These are phyloP conservation scores for Primulina eburnea DNA, from an alignment of 257 asterid genomes.

Conservation along the genomic window DNA sequence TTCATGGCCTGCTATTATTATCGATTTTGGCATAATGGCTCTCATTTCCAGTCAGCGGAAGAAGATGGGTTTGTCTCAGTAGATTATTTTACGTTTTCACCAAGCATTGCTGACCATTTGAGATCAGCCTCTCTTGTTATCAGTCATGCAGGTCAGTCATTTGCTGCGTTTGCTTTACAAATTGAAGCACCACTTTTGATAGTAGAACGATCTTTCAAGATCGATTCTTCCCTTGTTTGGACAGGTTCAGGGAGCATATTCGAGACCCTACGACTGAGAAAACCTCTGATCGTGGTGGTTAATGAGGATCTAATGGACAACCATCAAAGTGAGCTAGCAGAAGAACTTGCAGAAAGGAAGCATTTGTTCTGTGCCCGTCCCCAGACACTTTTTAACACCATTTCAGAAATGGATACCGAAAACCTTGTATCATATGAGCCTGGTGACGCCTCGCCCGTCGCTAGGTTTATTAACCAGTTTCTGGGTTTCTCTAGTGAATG, in stretches of 20 bases:
- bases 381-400: background rate
- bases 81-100: constrained; percentile 79
- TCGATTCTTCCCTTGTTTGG: constrained; percentile 9
- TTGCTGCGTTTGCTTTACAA: background rate
- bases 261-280: constrained; percentile 65
- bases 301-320: constrained; percentile 98
- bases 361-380: background rate
- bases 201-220: background rate
- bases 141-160: constrained; percentile 75
- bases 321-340: constrained; percentile 94
- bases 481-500: background rate
- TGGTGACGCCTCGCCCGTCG: background rate
- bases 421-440: background rate
- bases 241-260: constrained; percentile 99
- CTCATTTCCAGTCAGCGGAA: constrained; percentile 52
- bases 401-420: background rate
- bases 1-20: background rate
- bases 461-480: background rate
- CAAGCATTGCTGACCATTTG: constrained; percentile 84
- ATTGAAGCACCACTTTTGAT: background rate
- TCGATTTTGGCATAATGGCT: background rate
- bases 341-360: constrained; percentile 75
- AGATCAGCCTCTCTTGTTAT: constrained; percentile 85
- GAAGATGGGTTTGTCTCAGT: constrained; percentile 56
- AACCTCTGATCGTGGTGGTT: constrained; percentile 81